Evolutionary conservation across 1,284 basidiomycete species (phyloP), one percentile per base, ranked within the genome.

Genomic region (Puccinia hordei): DNA sequence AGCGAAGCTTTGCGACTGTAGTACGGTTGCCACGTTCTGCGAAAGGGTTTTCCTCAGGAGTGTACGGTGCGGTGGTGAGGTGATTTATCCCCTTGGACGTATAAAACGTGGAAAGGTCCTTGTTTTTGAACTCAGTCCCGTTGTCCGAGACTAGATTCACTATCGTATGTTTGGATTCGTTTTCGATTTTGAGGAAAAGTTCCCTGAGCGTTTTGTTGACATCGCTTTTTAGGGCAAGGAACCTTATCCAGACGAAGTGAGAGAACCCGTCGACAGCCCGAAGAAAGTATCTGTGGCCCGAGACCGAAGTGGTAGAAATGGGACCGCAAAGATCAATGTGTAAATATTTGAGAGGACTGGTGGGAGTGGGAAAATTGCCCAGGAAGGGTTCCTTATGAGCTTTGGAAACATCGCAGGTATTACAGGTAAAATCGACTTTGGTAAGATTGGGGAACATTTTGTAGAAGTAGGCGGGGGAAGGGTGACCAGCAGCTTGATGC

Each of bases 91-190:
- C 66, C 24, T 69, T 51, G 12, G 38, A 46, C 22, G 19, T 35
- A 10, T 46, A 69, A n/a, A 49, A 69, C 15, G 35, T 19, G 19
- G 27, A n/a, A 2, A 72, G 38, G 46, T 53, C 30, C n/a, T 72
- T 35, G 30, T 72, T 72, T 38, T 72, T 72, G 46, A 72, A 72
- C 49, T 72, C 69, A n/a, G 69, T 72, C 13, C 46, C 46, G 55
- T 72, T 72, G 24, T 55, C 49, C 2, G 33, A 33, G 30, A 72
- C 46, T 22, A 72, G 46, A 30, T 72, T 53, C 9, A 46, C 22
- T 35, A 72, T 57, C 8, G 30, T 22, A 57, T 9, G 13, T 8
- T 19, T n/a, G n/a, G n/a, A n/a, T n/a, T n/a, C n/a, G n/a, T n/a
- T n/a, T n/a, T n/a, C n/a, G n/a, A n/a, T n/a, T n/a, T n/a, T n/a